Evolutionary conservation across 768 basidiomycete genomes (phyloP), one percentile per base, ranked within the genome.

Genomic region (Boletus sp.): DNA sequence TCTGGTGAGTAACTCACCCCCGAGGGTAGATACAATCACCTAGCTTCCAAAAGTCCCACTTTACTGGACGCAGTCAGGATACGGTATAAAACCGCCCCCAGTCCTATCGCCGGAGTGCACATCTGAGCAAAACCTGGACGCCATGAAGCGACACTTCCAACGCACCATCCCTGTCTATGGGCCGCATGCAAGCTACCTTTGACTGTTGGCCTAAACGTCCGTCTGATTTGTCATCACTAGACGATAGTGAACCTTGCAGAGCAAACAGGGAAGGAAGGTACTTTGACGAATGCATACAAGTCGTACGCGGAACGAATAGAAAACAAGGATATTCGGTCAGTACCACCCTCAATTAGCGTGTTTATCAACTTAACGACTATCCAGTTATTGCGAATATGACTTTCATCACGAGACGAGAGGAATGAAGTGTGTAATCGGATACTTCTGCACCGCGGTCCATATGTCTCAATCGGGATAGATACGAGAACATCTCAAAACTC

Each of bases 341-440:
- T 68, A 37, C 7, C 33, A 40, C 34, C 21, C n/a, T 15, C 42
- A 29, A 32, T 23, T 19, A 9, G 21, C 33, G 33, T 25, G 23
- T 33, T 37, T 40, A 35, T 48, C 40, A 32, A 52, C 30, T 53
- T 57, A 41, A 55, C 21, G 5, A 23, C 21, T 30, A 13, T 43
- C 33, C 17, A 91, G 88, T 57, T 93, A 92, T 62, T 73, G 76
- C 57, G 87, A 85, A 64, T 98, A 94, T 64, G 96, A 98, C 69
- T 98, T 98, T 69, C 96, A 98, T 71, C 80, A 76, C 4, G 93
- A 97, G 70, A 96, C 93, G 11, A 87, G 83, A 66, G 95, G 96
- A 21, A 97, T 98, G 96, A 92, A 90, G 88, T 92, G 56, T 51
- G 81, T 71, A 49, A 46, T 41, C 35, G 51, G 54, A 29, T n/a